Evolutionary conservation across 2,329 filamentous ascomycete species (phyloP).

Genomic region (Lachnellula cervina): DNA sequence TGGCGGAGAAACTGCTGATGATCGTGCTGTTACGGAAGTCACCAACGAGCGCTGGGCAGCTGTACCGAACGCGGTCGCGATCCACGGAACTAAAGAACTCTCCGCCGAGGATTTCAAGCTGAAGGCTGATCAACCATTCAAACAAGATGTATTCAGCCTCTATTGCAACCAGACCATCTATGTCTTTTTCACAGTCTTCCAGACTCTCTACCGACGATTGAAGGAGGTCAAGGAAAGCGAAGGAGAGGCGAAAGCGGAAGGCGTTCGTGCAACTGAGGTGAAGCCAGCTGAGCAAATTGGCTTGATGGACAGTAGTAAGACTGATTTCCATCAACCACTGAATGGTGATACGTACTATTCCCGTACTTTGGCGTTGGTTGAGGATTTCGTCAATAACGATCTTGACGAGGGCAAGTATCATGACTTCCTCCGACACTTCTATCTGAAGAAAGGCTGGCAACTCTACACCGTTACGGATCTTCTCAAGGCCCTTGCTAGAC

Average conservation of each 20-base stretch:
- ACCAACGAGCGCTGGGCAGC: conserved; percentile 63
- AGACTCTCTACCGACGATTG: conserved; percentile 82
- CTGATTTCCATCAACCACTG: conserved; percentile 67
- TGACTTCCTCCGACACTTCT: conserved; percentile 86
- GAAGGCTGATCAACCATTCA: conserved; percentile 76
- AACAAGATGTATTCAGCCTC: conserved; percentile 77
- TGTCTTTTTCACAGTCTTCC: conserved; percentile 91
- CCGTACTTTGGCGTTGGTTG: conserved; percentile 78
- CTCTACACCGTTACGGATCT: conserved; percentile 91
- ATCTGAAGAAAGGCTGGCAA: conserved; percentile 85
- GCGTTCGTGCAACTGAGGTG: conserved; percentile 64
- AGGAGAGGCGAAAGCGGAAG: conserved; percentile 65
- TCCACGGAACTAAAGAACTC: conserved; percentile 48
- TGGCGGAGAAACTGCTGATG: conserved; percentile 55
- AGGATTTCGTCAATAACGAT: conserved; percentile 78
- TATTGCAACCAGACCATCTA: conserved; percentile 90
- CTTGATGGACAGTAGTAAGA: conserved; percentile 71
- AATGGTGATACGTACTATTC: conserved; percentile 69
- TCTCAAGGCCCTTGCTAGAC: conserved; percentile 72
- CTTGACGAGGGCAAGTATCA: conserved; percentile 81
- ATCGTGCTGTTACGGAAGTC: conserved; percentile 56
- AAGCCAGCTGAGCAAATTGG: conserved; percentile 83
- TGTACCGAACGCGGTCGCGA: conserved; percentile 51
- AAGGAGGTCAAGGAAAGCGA: conserved; percentile 78
- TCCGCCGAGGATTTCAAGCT: conserved; percentile 56